Base-by-base conservation (phyloP, 1,139 yeast species). In the Kodamaea ohmeri region DNA sequence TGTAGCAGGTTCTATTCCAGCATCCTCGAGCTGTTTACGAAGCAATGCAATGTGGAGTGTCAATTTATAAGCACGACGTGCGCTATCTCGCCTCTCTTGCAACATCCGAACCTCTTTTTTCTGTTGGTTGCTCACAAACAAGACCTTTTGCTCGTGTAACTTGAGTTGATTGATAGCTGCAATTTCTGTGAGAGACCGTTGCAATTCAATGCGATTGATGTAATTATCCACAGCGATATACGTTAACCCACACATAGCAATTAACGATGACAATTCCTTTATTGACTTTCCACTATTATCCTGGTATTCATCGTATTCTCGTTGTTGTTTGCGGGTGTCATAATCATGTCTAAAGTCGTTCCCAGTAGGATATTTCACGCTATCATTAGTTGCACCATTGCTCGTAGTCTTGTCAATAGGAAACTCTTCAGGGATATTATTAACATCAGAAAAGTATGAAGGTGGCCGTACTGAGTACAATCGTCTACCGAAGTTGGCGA, bases 11-110 rank as follows among this genome's bases (percentile, higher is more conserved):
- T 67, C 70, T 7, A 70, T 45, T 0, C 82, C 83, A 4, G 57
- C 50, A 7, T 79, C 82, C 4, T 56, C 44, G 39, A 82, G 60
- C 53, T 81, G 87, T 48, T 78, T 68, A 37, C 84, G 63, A 28
- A 82, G 60, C 52, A 81, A 58, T 1, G 85, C 86, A 30, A 82
- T 67, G 52, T 82, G 88, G 50, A 80, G 60, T 6, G 76, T 70
- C 82, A 81, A 74, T 53, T 75, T 77, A 66, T 72, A 73, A 49
- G 70, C 70, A 39, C 83, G 67, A 47, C 72, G 76, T 34, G 71
- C 75, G 32, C 55, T 59, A 34, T 63, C 73, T 50, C 63, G 67
- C 39, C 75, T 62, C 55, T 73, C 83, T 51, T 67, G 71, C 44
- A 71, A 51, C 34, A 61, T 62, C 51, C 65, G 77, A 22, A 67